These are phyloP conservation scores for Aspergillus alliaceus DNA, from an alignment of 2,329 filamentous ascomycete genomes.

Conservation along the genomic window DNA sequence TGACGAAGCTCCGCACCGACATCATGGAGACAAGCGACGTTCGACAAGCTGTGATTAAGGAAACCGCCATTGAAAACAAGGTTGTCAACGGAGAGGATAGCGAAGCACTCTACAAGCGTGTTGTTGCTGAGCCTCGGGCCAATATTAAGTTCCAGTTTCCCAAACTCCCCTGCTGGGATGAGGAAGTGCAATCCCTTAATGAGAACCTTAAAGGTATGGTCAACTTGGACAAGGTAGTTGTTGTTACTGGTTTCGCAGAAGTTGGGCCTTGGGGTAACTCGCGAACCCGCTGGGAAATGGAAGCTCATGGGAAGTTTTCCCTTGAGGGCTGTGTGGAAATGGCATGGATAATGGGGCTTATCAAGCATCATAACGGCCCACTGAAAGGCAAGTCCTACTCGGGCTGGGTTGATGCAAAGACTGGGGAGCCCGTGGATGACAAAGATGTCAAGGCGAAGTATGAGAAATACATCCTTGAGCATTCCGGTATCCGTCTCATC, in stretches of 20 bases:
- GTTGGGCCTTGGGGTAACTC: conserved; percentile 90
- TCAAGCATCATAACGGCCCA: conserved; percentile 96
- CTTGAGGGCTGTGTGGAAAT: conserved; percentile 98
- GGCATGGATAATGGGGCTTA: conserved; percentile 99
- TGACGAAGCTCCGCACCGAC: conserved; percentile 90
- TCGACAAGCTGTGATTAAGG: conserved; percentile 88
- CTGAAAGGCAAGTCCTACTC: conserved; percentile 96
- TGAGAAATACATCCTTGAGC: conserved; percentile 93
- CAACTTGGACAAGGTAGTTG: conserved; percentile 95
- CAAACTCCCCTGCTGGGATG: conserved; percentile 83
- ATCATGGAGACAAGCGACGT: conserved; percentile 95
- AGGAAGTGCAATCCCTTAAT: conserved; percentile 85
- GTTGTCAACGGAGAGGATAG: conserved; percentile 92
- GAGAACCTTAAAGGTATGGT: conserved; percentile 94
- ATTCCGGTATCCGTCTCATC: conserved; percentile 95
- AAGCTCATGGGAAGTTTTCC: conserved; percentile 93
- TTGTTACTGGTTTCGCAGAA: conserved; percentile 94
- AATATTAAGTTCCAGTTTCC: conserved; percentile 99
- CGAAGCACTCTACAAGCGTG: conserved; percentile 91
- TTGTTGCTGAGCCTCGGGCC: conserved; percentile 86
- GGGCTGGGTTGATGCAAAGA: conserved; percentile 93
- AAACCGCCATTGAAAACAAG: conserved; percentile 95
- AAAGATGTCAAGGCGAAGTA: conserved; percentile 98
- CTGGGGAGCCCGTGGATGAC: conserved; percentile 92
- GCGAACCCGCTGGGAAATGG: conserved; percentile 98